Percentiles rank a stretch among this genome's conserved stretches.
Conservation (phyloP, 129 eudicot genomes). For the Dittrichia graveolens region DNA sequence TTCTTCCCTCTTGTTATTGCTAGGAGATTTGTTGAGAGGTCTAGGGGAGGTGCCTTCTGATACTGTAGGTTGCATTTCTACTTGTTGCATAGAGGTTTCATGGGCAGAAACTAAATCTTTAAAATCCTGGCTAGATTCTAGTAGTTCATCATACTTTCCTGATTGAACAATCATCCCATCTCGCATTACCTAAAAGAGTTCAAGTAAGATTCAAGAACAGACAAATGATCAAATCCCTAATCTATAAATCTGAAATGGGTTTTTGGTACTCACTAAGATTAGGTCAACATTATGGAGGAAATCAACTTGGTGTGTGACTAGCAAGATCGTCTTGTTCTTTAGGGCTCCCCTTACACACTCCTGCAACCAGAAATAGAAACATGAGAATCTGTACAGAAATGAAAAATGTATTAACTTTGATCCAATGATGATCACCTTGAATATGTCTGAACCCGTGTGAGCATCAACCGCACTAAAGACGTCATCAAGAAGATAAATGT, state of each 20-base stretch:
- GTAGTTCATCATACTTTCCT: constrained; percentile 61
- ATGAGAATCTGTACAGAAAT: background rate
- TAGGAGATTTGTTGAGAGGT: constrained; percentile 35
- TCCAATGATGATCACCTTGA: constrained; percentile 48
- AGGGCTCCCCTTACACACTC: constrained; percentile 85
- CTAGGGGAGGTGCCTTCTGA: constrained; percentile 30
- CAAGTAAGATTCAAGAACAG: background rate
- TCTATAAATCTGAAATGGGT: background rate
- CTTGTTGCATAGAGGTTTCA: constrained; percentile 71
- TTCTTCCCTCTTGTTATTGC: constrained; percentile 31
- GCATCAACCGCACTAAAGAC: constrained; percentile 93
- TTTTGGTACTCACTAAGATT: constrained; percentile 54
- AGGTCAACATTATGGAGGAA: constrained; percentile 88
- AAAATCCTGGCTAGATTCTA: constrained; percentile 61
- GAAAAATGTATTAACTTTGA: background rate
- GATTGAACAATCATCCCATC: constrained; percentile 78
- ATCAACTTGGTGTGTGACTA: constrained; percentile 96
- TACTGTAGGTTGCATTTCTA: constrained; percentile 39
- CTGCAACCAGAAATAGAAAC: constrained; percentile 8
- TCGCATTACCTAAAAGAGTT: constrained; percentile 65
- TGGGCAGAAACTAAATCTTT: constrained; percentile 61
- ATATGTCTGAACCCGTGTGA: constrained; percentile 87
- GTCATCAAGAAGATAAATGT: constrained; percentile 88
- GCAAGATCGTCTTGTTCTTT: constrained; percentile 64
- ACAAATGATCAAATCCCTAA: background rate